Base-by-base conservation (phyloP, 306 rosid species). In the Morella rubra region DNA sequence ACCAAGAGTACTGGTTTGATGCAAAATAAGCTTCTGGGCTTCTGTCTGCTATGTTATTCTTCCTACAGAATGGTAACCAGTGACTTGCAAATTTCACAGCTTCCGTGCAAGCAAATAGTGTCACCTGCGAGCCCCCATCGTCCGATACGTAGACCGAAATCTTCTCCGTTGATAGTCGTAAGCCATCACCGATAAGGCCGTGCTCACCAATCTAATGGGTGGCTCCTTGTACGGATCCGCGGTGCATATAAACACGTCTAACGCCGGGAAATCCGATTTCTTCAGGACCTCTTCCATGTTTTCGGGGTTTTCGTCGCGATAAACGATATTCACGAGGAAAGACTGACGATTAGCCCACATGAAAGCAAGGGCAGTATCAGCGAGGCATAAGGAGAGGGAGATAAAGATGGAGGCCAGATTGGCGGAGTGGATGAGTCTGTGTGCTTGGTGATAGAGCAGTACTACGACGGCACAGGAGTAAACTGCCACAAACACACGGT, bases 161-260 rank as follows among this genome's bases (percentile, higher is more conserved):
- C 84, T 86, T 86, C 22, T 27, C 72, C 0, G 77, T 42, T 46
- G 86, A 24, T 84, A 86, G 32, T 86, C 89, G 55, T 73, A 86
- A 8, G 81, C 81, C 87, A 86, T 83, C 13, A 60, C 87, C 10
- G 85, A 80, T 4, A 86, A 37, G 7, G 75, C 81, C 5, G 84
- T 80, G 83, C 81, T 86, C 6, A 86, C 85, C 24, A 80, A 50
- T 44, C 72, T 73, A 66, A 81, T 51, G 24, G 87, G 87, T 8
- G 87, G 89, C 77, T 86, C 89, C 71, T 83, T 83, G 73, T 65
- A 59, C 0, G 85, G 89, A 76, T 86, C 87, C 7, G 84, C 79
- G 0, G 84, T 86, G 75, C 89, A 86, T 47, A 86, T 68, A 68
- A 86, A 83, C 75, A 81, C 78, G 50, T 83, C 89, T 6, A 86